These are phyloP conservation scores for Cladophialophora carrionii DNA, from an alignment of 2,329 filamentous ascomycete species.

Conservation along the genomic window DNA sequence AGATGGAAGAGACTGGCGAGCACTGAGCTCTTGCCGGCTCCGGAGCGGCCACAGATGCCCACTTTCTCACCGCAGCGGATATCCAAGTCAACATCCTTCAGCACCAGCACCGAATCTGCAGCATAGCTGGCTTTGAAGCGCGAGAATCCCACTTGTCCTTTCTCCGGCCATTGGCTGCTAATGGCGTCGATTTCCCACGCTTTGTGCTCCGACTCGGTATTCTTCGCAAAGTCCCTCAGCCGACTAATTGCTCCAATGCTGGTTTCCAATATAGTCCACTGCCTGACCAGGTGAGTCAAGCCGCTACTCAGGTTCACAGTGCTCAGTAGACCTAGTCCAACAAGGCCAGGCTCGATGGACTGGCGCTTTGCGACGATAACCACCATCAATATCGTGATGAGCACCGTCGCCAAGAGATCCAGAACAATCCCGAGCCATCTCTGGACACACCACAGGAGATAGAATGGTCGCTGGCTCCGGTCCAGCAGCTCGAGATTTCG, in stretches of 20 bases:
- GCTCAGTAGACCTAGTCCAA: constrained; percentile 59
- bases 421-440: constrained; percentile 60
- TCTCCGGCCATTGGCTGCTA: constrained; percentile 36
- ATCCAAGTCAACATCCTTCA: constrained; percentile 39
- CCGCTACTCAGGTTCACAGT: constrained; percentile 58
- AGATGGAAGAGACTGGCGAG: constrained; percentile 39
- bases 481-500: constrained; percentile 57
- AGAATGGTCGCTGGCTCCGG: constrained; percentile 60
- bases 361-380: constrained; percentile 53
- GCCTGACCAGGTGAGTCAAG: constrained; percentile 56
- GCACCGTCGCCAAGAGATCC: constrained; percentile 53
- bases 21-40: constrained; percentile 43
- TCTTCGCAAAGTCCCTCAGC: constrained; percentile 57
- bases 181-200: constrained; percentile 43
- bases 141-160: constrained; percentile 37
- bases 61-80: constrained; percentile 42
- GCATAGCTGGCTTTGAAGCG: constrained; percentile 35
- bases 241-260: constrained; percentile 61
- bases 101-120: constrained; percentile 31
- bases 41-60: constrained; percentile 44
- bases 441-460: constrained; percentile 61
- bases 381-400: constrained; percentile 55
- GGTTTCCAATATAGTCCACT: constrained; percentile 63
- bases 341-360: constrained; percentile 52
- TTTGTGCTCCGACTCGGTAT: constrained; percentile 51